A percentile compares a stretch with the other conserved stretches of the same genome.
Evolutionary conservation across 257 asterid genomes (phyloP).

Genomic region (Avicennia marina): DNA sequence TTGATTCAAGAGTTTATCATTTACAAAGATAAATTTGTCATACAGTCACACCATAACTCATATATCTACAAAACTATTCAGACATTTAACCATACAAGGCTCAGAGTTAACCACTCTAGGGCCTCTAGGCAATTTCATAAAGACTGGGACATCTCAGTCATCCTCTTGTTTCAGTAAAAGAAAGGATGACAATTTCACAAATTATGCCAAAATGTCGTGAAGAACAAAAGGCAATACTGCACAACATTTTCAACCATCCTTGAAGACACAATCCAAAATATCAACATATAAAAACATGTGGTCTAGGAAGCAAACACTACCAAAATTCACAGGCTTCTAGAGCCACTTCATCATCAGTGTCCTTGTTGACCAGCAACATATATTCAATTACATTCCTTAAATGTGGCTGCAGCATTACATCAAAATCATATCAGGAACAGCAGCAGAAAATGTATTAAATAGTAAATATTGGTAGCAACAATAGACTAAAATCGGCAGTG

Average conservation of each 20-base stretch:
- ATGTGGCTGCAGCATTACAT: constrained; percentile 71
- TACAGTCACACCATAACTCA: background rate
- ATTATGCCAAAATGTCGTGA: background rate
- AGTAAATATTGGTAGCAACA: background rate
- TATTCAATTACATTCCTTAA: constrained; percentile 78
- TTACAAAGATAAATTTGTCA: constrained; percentile 2
- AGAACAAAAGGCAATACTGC: background rate
- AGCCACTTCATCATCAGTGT: constrained; percentile 89
- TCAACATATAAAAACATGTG: background rate
- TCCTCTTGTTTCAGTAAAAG: no score
- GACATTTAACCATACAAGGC: no score
- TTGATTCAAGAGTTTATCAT: background rate
- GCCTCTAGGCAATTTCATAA: no score
- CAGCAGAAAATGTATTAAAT: background rate
- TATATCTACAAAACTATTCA: background rate
- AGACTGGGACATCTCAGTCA: no score
- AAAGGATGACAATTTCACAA: background rate
- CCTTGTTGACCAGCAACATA: constrained; percentile 88
- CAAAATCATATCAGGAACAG: constrained; percentile 26
- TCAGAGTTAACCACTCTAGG: no score
- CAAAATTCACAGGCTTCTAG: constrained; percentile 99
- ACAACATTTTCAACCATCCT: background rate
- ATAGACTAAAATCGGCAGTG: background rate
- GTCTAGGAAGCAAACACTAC: constrained; percentile 30
- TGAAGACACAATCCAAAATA: background rate